These are phyloP conservation scores for Metschnikowia proteae DNA, from an alignment of 805 yeast species.

Conservation along the genomic window DNA sequence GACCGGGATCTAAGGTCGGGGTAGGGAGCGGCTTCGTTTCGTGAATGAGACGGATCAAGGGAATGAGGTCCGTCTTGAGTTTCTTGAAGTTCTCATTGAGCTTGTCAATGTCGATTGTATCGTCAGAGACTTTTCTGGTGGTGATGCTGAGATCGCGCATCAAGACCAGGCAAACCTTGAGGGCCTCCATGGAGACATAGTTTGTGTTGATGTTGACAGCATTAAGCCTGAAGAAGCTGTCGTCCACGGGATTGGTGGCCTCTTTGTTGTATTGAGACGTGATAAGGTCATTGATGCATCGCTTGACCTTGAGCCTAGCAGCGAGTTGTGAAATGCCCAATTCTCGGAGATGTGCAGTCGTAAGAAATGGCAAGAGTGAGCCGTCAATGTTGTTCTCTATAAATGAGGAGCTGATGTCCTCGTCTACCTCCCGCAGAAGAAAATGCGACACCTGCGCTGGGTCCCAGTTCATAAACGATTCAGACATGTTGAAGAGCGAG, in stretches of 20 bases:
- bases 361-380: conserved; percentile 62
- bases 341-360: conserved; percentile 68
- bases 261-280: conserved; percentile 26
- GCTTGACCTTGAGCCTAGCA: conserved; percentile 57
- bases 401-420: conserved; percentile 34
- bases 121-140: conserved; percentile 13
- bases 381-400: conserved; percentile 67
- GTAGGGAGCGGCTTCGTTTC: conserved; percentile 68
- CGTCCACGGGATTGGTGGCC: conserved; percentile 12
- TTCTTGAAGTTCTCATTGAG: conserved; percentile 53
- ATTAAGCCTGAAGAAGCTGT: conserved; percentile 27
- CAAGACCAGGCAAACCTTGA: conserved; percentile 31
- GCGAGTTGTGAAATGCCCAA: conserved; percentile 57
- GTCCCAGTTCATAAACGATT: conserved; percentile 42
- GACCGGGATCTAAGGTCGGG: conserved; percentile 48
- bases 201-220: conserved; percentile 35
- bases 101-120: conserved; percentile 30
- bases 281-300: conserved; percentile 53
- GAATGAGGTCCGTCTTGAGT: conserved; percentile 61
- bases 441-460: conserved; percentile 43
- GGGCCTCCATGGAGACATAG: conserved; percentile 35
- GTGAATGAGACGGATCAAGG: conserved; percentile 57
- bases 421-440: conserved; percentile 24
- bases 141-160: conserved; percentile 34
- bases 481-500: conserved; percentile 11